These are phyloP conservation scores for Allium fistulosum DNA, from an alignment of 106 monocot genomes.

Conservation along the genomic window DNA sequence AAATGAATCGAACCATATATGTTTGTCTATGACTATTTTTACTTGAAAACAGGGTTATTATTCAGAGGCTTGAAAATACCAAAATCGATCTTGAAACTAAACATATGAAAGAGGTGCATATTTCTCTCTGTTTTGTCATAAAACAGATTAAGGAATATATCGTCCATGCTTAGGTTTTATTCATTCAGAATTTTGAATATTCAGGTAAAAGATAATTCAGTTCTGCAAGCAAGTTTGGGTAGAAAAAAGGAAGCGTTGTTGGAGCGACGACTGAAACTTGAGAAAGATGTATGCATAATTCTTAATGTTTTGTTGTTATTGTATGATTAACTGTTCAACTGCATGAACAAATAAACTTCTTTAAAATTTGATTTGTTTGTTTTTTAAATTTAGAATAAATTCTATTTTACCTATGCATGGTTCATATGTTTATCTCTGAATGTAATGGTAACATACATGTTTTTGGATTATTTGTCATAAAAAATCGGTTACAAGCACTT, in stretches of 20 bases:
- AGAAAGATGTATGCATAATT: slow-evolving; percentile 63
- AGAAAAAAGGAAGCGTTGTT: slow-evolving; percentile 47
- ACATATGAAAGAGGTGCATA: slow-evolving; percentile 66
- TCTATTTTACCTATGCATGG: no score
- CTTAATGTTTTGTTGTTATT: background rate
- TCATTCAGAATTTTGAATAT: slow-evolving; percentile 9
- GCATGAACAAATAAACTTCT: no score
- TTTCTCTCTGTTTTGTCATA: background rate
- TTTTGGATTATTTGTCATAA: no score
- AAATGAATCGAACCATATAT: background rate
- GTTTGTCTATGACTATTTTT: background rate
- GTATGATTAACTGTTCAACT: no score
- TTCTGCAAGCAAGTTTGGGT: slow-evolving; percentile 56
- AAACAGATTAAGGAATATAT: background rate
- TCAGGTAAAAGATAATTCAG: slow-evolving; percentile 67
- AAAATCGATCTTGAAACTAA: slow-evolving; percentile 68
- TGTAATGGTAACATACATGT: no score
- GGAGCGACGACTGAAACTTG: slow-evolving; percentile 57
- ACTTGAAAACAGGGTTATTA: slow-evolving; percentile 26
- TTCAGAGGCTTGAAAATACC: slow-evolving; percentile 69
- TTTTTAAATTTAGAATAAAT: no score
- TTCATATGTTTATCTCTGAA: no score
- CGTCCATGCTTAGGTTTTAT: background rate
- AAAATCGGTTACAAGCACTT: no score
- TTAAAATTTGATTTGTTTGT: no score